A percentile compares a stretch with the other conserved stretches of the same genome.
phyloP scores from a whole-genome alignment of 768 basidiomycete genomes.

The Daedaleopsis sinensis region DNA sequence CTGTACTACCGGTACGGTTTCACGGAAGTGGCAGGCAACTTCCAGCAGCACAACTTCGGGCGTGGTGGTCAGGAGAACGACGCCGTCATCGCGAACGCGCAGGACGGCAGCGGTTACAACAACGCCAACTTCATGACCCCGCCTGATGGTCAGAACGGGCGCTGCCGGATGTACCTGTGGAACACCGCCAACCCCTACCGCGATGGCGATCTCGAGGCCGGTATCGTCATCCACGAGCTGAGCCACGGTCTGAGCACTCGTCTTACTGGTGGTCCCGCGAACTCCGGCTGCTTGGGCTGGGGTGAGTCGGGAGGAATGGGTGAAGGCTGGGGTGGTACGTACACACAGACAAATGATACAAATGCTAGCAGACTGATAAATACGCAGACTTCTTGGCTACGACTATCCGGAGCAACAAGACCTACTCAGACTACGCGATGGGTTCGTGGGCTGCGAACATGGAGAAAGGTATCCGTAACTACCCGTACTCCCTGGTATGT shows the following conservation, averaged over 20 bases:
- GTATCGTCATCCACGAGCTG: constrained; percentile 93
- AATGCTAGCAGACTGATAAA: neutral
- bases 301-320: constrained; percentile 98
- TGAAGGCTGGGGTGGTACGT: constrained; percentile 88
- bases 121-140: constrained; percentile 92
- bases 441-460: constrained; percentile 93
- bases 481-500: constrained; percentile 72
- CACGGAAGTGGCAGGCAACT: constrained; percentile 90
- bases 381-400: constrained; percentile 80
- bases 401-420: constrained; percentile 72
- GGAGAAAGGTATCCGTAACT: constrained; percentile 81
- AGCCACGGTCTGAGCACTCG: constrained; percentile 92
- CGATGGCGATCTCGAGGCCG: constrained; percentile 95
- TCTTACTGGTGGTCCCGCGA: constrained; percentile 89
- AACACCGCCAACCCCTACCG: constrained; percentile 87
- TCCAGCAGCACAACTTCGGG: constrained; percentile 97
- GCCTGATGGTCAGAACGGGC: constrained; percentile 82
- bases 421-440: constrained; percentile 85
- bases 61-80: constrained; percentile 87
- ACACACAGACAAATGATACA: neutral
- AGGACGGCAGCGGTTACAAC: constrained; percentile 93
- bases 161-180: constrained; percentile 98
- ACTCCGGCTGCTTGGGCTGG: constrained; percentile 94
- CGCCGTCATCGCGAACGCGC: constrained; percentile 92
- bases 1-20: constrained; percentile 87